A percentile compares a stretch with the other conserved stretches of the same genome.
phyloP scores from a whole-genome alignment of 495 filamentous ascomycete species.

The Tuber brumale region DNA sequence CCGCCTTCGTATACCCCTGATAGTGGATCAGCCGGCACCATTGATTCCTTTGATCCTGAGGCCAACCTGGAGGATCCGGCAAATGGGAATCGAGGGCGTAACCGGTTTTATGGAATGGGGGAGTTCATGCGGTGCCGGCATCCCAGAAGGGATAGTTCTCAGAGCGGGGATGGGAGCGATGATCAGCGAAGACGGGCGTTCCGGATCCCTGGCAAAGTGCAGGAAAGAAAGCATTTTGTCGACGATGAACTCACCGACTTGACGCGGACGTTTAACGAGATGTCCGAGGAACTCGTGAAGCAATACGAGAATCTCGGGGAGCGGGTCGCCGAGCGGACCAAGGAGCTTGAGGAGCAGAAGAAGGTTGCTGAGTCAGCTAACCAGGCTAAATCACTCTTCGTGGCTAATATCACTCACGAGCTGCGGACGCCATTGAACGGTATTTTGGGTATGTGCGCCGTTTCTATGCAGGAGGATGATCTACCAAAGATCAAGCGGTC shows the following conservation, averaged over 20 bases:
- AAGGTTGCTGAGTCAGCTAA: conserved; percentile 87
- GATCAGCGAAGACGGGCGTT: conserved; percentile 51
- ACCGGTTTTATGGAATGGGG: conserved; percentile 33
- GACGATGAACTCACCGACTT: conserved; percentile 85
- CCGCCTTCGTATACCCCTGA: conserved; percentile 33
- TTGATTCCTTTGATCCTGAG: conserved; percentile 21
- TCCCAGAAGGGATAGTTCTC: conserved; percentile 29
- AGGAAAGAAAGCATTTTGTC: conserved; percentile 63
- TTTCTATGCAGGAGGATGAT: conserved; percentile 86
- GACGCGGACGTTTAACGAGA: conserved; percentile 82
- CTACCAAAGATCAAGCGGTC: conserved; percentile 67
- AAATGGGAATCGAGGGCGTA: conserved; percentile 26
- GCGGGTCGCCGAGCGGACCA: conserved; percentile 72
- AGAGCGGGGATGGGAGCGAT: conserved; percentile 33
- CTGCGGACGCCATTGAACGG: conserved; percentile 88
- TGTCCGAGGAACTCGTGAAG: conserved; percentile 81
- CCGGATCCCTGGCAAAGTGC: conserved; percentile 76
- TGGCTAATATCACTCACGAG: conserved; percentile 93
- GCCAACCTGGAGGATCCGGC: conserved; percentile 10
- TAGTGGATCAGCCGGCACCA: conserved; percentile 19
- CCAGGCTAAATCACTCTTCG: conserved; percentile 90
- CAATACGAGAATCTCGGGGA: conserved; percentile 80
- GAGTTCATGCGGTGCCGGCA: conserved; percentile 24
- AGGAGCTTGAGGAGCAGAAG: conserved; percentile 72
- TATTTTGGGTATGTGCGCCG: conserved; percentile 86